Evolutionary conservation across 352 stramenopile genomes (phyloP), one percentile per base, ranked within the genome.

Genomic region (Pythium coloratum): DNA sequence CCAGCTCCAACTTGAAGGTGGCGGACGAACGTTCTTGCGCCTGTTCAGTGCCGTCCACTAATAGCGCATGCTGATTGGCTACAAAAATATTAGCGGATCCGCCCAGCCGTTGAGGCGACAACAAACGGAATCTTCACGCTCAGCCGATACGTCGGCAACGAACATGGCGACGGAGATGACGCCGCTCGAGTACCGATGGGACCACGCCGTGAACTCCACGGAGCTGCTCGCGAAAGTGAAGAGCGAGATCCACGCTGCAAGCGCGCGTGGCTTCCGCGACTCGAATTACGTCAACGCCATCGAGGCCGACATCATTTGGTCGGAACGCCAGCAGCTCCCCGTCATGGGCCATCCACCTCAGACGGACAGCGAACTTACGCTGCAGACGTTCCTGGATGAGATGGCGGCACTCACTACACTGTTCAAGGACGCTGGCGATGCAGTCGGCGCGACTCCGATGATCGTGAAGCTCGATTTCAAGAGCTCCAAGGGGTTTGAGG

Each of bases 401-500:
- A 87, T 92, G 83, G 53, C 71, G 14, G 56, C 54, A 34, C 70
- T 92, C 0, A 66, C 71, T 9, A 18, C 46, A 36, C 20, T 75
- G 3, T 68, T 75, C 32, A 12, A 8, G 6, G 24, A 40, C 16
- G 34, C 24, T 12, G 33, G 34, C 20, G 38, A 49, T 1, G 36
- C 38, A 0, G 33, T 67, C 2, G 59, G 60, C 2, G 59, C 44
- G 33, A 78, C 80, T 13, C 78, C 80, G 20, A 62, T 90, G 42
- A 88, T 92, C 54, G 83, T 92, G 26, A 92, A 92, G 56, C 64
- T 81, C 24, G 83, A 92, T 53, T 92, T 90, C 64, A 92, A 92
- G 67, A 89, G 78, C 65, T 73, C 73, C 46, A 67, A 59, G 13
- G 81, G 80, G 12, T 89, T 90, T 59, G 55, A 71, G 14, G 67